Evolutionary conservation across 2,329 filamentous ascomycete species (phyloP), one percentile per base, ranked within the genome.

Genomic region (Colletotrichum eleusines): DNA sequence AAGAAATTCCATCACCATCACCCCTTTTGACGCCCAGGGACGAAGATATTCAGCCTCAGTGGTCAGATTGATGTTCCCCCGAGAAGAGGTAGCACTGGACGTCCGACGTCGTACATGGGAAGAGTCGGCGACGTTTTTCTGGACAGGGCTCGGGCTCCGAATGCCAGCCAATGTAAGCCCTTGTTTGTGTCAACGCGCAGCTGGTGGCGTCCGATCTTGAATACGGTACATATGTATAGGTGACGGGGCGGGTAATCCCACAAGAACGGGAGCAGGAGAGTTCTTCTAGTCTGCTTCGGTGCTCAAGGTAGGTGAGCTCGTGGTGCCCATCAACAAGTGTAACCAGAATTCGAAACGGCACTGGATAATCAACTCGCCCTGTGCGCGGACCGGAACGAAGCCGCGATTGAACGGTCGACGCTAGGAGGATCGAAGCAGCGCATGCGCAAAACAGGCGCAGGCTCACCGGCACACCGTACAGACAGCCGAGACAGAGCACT

Each of bases 141-240:
- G 18, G 53, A 53, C 20, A 53, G 55, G 44, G 58, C 69, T 58
- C 69, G 59, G 58, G 33, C 58, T 53, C 46, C 35, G 28, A n/a
- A 23, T 71, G 33, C 42, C 38, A 59, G 55, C 42, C 35, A 63
- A 33, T 53, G 40, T 50, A 53, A 53, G 31, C 9, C 38, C 53
- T 69, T 53, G 58, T 66, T 42, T 55, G 26, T 69, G 69, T 69
- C 64, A 71, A 71, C 69, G 59, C 64, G 64, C 69, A 69, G 46
- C 28, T 51, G 51, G 69, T 63, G 65, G 69, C 69, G 69, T 69
- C 65, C 53, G 35, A 46, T 48, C 23, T 69, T 55, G 48, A 44
- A 59, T 53, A 63, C n/a, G 60, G 40, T 6, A 59, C 26, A 40
- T 46, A 55, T n/a, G 26, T 38, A 42, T 62, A 57, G 35, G 35